These are phyloP conservation scores for Agaricus subrufescens DNA, from an alignment of 768 basidiomycete genomes.

Conservation along the genomic window DNA sequence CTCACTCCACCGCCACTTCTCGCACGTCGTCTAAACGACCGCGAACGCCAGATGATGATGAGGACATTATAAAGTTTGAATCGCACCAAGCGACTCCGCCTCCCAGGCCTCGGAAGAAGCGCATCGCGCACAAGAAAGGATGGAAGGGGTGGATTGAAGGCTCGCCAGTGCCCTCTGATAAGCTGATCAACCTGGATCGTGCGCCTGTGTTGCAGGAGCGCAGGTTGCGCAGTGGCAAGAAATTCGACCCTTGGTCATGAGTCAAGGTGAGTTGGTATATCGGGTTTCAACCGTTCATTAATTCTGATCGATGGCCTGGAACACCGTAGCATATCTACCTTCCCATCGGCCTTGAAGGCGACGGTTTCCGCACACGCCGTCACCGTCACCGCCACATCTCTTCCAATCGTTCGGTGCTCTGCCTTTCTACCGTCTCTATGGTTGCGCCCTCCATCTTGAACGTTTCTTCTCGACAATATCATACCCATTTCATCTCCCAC, in stretches of 20 bases:
- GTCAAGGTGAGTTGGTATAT: slow-evolving; percentile 26
- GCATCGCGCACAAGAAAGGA: slow-evolving; percentile 67
- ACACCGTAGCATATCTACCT: slow-evolving; percentile 14
- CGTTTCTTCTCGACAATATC: slow-evolving; percentile 6
- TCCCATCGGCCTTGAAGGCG: slow-evolving; percentile 24
- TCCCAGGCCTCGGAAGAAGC: slow-evolving; percentile 47
- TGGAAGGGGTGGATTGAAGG: slow-evolving; percentile 94
- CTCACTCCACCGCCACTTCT: slow-evolving; percentile 67
- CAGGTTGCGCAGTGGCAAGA: slow-evolving; percentile 79
- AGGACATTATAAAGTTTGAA: slow-evolving; percentile 23
- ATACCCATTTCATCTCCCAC: slow-evolving; percentile 13
- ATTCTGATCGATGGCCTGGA: slow-evolving; percentile 27
- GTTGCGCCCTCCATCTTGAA: slow-evolving; percentile 17
- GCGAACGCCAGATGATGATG: slow-evolving; percentile 65
- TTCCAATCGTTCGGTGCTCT: slow-evolving; percentile 4
- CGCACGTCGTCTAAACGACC: slow-evolving; percentile 79
- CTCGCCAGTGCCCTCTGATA: slow-evolving; percentile 73
- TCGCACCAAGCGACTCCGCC: slow-evolving; percentile 18
- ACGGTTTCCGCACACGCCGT: slow-evolving; percentile 2
- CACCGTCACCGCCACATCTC: slow-evolving; percentile 20
- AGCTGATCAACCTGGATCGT: slow-evolving; percentile 76
- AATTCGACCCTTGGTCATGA: slow-evolving; percentile 82
- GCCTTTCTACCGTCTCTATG: slow-evolving; percentile 5
- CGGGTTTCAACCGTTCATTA: slow-evolving; percentile 38
- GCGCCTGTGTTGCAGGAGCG: slow-evolving; percentile 69